Evolutionary conservation across 176 grass and related monocot species (phyloP), one percentile per base, ranked within the genome.

Genomic region (Aechmea fasciata): DNA sequence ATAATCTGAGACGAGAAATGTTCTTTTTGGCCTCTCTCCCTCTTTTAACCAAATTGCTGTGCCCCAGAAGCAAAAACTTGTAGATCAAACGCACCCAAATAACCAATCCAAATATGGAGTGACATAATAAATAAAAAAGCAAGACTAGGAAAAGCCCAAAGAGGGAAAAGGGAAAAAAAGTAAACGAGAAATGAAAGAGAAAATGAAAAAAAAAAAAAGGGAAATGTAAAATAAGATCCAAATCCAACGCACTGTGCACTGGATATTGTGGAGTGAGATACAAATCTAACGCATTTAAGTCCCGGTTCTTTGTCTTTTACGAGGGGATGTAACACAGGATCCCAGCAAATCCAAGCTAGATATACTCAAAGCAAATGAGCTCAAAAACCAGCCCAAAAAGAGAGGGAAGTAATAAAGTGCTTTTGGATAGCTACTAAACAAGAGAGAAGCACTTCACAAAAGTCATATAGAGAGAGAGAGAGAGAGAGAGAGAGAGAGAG

Each of bases 271-370:
- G 0, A 41, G 33, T 41, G 33, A 41, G 33, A 6, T 61, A 64
- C 64, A 55, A 64, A 74, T 73, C 66, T 72, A 24, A 71, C 33
- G 79, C 59, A 73, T 41, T 76, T 82, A 77, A 84, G 65, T 81
- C 69, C 51, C 79, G 78, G 41, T 59, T 77, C 20, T 82, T 71
- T 72, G 78, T 75, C 66, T 71, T 75, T 82, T 79, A 82, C 79
- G 70, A 83, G 69, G 83, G 72, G 66, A 87, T 67, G 64, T 49
- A 50, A 78, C 85, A 77, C 83, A 76, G 81, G 81, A 90, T 99
- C 89, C 82, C 79, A 90, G 90, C 87, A 93, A 90, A 92, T 93
- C 89, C 69, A 97, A 70, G 17, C 68, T 78, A 76, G 84, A 85
- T 82, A 85, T 82, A 83, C 76, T 78, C 49, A 63, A 89, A 80